phyloP scores from a whole-genome alignment of 768 basidiomycete genomes.

The Suillus ampliporus region DNA sequence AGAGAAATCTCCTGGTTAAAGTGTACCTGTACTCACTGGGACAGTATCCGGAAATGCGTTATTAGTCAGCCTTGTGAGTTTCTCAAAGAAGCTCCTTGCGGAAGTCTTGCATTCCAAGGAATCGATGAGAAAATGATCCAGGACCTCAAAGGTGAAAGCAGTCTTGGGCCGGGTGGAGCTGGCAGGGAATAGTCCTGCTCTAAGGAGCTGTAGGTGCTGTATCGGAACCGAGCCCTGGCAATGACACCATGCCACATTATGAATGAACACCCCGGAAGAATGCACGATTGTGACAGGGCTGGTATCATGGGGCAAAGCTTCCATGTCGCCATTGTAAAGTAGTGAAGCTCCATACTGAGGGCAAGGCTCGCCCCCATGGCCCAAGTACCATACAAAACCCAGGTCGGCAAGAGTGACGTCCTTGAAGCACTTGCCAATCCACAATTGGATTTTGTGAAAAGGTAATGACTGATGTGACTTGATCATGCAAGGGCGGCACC shows the following conservation, averaged over 20 bases:
- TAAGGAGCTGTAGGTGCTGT: neutral
- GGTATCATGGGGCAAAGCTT: neutral
- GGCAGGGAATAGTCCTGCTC: constrained; percentile 10
- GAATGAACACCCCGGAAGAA: constrained; percentile 7
- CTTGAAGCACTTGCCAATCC: constrained; percentile 25
- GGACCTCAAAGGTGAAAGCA: constrained; percentile 14
- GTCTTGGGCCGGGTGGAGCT: constrained; percentile 11
- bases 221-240: neutral
- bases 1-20: neutral
- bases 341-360: constrained; percentile 11
- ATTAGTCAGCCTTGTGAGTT: constrained; percentile 15
- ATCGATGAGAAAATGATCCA: constrained; percentile 14
- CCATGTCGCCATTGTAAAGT: neutral
- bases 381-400: constrained; percentile 23
- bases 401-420: constrained; percentile 21
- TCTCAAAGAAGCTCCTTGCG: constrained; percentile 16
- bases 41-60: neutral
- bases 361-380: constrained; percentile 26
- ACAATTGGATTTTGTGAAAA: constrained; percentile 24
- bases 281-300: neutral
- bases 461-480: constrained; percentile 5
- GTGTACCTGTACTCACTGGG: neutral
- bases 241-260: constrained; percentile 9
- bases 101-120: constrained; percentile 21
- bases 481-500: constrained; percentile 1